Evolutionary conservation across 2,329 filamentous ascomycete species (phyloP).

Genomic region (Sporothrix pseudoabietina): DNA sequence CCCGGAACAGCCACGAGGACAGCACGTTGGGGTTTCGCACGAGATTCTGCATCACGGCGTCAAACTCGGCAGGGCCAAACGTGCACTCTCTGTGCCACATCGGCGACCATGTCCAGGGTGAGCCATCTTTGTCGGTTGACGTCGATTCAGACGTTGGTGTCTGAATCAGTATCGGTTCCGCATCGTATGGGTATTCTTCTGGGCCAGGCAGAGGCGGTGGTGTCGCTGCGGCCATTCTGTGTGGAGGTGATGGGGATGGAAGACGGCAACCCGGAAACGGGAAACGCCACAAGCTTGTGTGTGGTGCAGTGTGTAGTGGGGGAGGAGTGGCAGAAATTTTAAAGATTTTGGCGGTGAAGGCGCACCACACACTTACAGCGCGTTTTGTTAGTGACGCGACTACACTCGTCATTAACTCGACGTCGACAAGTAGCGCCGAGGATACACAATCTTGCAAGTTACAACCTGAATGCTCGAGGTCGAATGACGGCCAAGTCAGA

Average conservation of each 20-base stretch:
- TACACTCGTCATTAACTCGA: neutral
- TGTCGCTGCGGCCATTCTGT: neutral
- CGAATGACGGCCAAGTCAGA: neutral
- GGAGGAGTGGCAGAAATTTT: neutral
- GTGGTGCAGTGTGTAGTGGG: neutral
- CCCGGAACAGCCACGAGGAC: slow-evolving; percentile 74
- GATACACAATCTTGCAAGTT: neutral
- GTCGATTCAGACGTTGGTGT: neutral
- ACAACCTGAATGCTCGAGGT: neutral
- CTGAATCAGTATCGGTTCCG: slow-evolving; percentile 28
- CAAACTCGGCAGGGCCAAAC: slow-evolving; percentile 66
- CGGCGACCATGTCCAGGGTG: slow-evolving; percentile 51
- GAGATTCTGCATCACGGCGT: slow-evolving; percentile 70
- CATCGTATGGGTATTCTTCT: slow-evolving; percentile 31
- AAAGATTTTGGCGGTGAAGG: slow-evolving; percentile 3
- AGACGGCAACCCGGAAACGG: neutral
- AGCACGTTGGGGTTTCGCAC: slow-evolving; percentile 80
- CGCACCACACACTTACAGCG: neutral
- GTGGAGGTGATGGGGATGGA: neutral
- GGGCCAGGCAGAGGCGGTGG: slow-evolving; percentile 6
- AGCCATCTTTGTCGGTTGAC: neutral
- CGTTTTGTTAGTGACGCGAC: neutral
- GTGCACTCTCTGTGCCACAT: slow-evolving; percentile 59
- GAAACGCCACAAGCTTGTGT: neutral
- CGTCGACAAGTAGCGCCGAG: neutral